Base-by-base conservation (phyloP, 1,284 basidiomycete species). In the Mycosarcoma mackinlayi region DNA sequence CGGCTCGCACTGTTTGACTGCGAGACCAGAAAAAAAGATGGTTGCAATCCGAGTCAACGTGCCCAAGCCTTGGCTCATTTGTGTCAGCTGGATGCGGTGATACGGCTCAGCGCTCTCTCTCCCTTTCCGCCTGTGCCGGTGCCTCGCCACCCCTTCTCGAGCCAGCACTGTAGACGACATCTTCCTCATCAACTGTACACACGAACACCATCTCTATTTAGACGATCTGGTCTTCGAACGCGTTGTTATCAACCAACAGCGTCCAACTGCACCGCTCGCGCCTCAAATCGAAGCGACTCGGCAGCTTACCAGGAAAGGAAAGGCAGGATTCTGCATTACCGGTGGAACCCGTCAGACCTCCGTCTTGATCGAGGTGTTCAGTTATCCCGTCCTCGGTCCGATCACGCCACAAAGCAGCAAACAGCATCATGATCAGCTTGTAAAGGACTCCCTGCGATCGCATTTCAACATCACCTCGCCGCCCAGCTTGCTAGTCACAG, bases 351-450 rank as follows among this genome's bases (percentile, higher is more conserved):
- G 30, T 31, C 30, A n/a, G 33, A 11, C 24, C 13, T 19, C 6
- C 3, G 23, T 24, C 30, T 27, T 16, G 14, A 25, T 38, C 25
- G 16, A 25, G 14, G 13, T 24, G 33, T 19, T 4, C 24, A 34
- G 6, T 21, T 18, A 11, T 18, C 33, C 16, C 16, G 13, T 34
- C 14, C 11, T 27, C 23, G 33, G 25, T 14, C 14, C 30, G 30
- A n/a, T n/a, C n/a, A n/a, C n/a, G n/a, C 19, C 7, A n/a, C 19
- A 24, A 23, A 16, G 5, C 27, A 23, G 2, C 19, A 39, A 19
- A 21, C 39, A 18, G 31, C 38, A 40, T 14, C 10, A 50, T 50
- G 48, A 21, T 33, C 38, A 50, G n/a, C 30, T 30, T 33, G 48
- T 50, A 23, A 25, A 31, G 30, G 3, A n/a, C n/a, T n/a, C n/a